A percentile compares a stretch with the other conserved stretches of the same genome.
Conservation (phyloP, 306 rosid genomes). For the Vigna reflexopilosa region DNA sequence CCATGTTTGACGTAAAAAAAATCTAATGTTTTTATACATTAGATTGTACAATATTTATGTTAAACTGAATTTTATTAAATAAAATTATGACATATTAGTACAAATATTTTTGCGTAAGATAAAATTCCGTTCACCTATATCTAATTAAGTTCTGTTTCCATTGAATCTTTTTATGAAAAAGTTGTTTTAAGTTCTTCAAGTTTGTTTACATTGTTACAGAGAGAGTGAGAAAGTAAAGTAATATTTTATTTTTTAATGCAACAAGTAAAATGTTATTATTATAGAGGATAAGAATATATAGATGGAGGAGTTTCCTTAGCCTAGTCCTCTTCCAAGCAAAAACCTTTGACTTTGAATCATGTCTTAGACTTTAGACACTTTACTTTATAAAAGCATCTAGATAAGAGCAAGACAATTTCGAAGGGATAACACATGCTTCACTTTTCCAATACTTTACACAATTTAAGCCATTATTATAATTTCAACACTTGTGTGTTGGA, state of each 20-base stretch:
- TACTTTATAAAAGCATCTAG: neutral
- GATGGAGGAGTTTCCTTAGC: slow-evolving; percentile 22
- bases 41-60: too few relatives aligned
- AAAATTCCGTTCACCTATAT: neutral
- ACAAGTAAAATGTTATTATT: neutral
- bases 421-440: neutral
- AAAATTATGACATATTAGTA: neutral
- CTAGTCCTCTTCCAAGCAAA: neutral
- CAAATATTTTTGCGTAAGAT: neutral
- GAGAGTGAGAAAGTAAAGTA: slow-evolving; percentile 3
- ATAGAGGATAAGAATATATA: neutral
- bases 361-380: neutral
- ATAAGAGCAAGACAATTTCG: neutral
- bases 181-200: neutral
- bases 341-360: slow-evolving; percentile 5
- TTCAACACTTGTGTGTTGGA: neutral
- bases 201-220: neutral
- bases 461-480: slow-evolving; percentile 8
- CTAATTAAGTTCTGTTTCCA: neutral
- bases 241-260: neutral
- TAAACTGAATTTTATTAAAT: neutral
- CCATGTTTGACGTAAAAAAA: too few relatives aligned
- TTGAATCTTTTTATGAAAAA: neutral
- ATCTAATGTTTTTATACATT: too few relatives aligned
- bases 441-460: neutral